Base-by-base conservation (phyloP, 2,329 filamentous ascomycete genomes). In the Aspergillus texensis region DNA sequence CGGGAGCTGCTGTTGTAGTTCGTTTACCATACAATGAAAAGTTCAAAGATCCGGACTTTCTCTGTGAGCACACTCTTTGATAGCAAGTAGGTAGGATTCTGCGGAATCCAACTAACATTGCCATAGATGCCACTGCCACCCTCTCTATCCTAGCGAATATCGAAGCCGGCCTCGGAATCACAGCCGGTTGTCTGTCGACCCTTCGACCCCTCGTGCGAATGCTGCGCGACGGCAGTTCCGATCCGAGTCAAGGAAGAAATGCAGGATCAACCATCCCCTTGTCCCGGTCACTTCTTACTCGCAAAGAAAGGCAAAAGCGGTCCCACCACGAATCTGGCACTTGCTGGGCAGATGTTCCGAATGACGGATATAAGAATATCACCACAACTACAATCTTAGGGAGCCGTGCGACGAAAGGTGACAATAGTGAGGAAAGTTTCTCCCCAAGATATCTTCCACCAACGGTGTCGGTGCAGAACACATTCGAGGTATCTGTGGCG, bases 161-260 rank as follows among this genome's bases (percentile, higher is more conserved):
- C n/a, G 64, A 65, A 46, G 54, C 59, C n/a, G 62, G 62, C 2
- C 26, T 65, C 36, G 64, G 73, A 9, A 76, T 78, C 32, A 71
- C 70, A 12, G 80, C 55, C 2, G 55, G 55, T 8, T 45, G 39
- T 19, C 26, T 57, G 16, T 45, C 55, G 14, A 57, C 80, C 8
- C 70, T 81, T 0, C 75, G 79, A 1, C 81, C 81, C 0, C 72
- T 83, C 0, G 67, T 82, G 6, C 76, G 63, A 11, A 34, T 41
- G 19, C 54, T 57, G 14, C 53, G 53, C 43, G 60, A 57, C n/a
- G 50, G 50, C 26, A 53, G 50, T 24, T 53, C 50, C 9, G 24
- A 53, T 21, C 50, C 50, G 4, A 53, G 50, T 21, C 50, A 34
- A 32, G 50, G 19, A 53, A n/a, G 14, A 34, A 14, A 34, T 3